These are phyloP conservation scores for Fusarium protoensiforme DNA, from an alignment of 2,329 filamentous ascomycete genomes.

Conservation along the genomic window DNA sequence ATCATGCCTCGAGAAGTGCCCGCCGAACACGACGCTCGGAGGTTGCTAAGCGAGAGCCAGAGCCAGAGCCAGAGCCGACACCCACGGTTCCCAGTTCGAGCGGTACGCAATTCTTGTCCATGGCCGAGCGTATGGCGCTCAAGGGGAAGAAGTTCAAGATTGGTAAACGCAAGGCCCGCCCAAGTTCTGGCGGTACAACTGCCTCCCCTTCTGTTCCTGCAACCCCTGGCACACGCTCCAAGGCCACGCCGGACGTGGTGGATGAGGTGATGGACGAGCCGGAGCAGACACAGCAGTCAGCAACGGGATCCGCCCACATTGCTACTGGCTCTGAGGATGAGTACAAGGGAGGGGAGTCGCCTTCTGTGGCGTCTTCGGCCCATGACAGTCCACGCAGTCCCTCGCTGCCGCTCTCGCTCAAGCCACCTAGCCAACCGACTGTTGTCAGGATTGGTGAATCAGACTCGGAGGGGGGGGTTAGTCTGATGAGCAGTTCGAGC, in stretches of 20 bases:
- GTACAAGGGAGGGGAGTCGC: not conserved
- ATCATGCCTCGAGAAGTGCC: conserved; percentile 27
- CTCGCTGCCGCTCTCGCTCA: conserved; percentile 15
- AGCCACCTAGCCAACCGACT: conserved; percentile 24
- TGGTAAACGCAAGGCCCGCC: conserved; percentile 47
- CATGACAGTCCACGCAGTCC: conserved; percentile 25
- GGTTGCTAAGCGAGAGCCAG: conserved; percentile 3
- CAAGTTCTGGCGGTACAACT: conserved; percentile 1
- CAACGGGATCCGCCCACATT: not conserved
- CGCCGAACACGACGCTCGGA: conserved; percentile 40
- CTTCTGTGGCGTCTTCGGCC: conserved; percentile 9
- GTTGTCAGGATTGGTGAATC: conserved; percentile 42
- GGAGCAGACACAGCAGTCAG: not conserved
- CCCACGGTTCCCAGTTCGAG: conserved; percentile 13
- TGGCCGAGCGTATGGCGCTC: conserved; percentile 67
- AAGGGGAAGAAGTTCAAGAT: conserved; percentile 66
- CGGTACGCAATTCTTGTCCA: conserved; percentile 58
- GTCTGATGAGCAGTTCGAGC: conserved; percentile 2
- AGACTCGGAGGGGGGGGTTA: conserved; percentile 33
- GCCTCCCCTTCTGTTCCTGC: conserved; percentile 8
- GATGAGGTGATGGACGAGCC: not conserved
- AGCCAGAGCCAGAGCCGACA: conserved; percentile 1
- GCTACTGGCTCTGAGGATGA: not conserved
- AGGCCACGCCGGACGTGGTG: not conserved
- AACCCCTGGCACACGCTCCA: not conserved